These are phyloP conservation scores for Secale cereale DNA, from an alignment of 176 grass and related monocot species.

Conservation along the genomic window DNA sequence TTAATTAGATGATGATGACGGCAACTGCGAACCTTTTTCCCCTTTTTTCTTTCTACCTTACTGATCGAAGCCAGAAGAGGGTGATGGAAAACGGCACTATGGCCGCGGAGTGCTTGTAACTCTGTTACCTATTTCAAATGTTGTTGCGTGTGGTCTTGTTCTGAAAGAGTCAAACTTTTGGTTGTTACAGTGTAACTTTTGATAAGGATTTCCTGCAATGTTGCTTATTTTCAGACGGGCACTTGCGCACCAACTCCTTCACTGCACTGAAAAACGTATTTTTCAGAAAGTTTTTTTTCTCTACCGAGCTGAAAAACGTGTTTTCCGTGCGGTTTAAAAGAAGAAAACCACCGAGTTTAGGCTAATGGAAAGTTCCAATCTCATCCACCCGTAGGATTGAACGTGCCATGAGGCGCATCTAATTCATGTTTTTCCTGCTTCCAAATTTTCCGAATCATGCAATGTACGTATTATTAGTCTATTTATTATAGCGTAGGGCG, in stretches of 20 bases:
- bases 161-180: not conserved
- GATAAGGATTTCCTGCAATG: not conserved
- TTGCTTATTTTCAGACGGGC: not conserved
- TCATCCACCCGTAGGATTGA: too few relatives aligned
- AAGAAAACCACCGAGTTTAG: too few relatives aligned
- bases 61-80: not conserved
- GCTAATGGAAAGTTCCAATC: too few relatives aligned
- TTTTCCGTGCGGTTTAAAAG: too few relatives aligned
- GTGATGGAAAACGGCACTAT: not conserved
- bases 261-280: too few relatives aligned
- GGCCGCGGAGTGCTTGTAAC: conserved; percentile 24
- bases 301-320: too few relatives aligned
- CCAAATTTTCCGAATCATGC: too few relatives aligned
- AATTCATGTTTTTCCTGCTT: too few relatives aligned
- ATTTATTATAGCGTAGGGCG: too few relatives aligned
- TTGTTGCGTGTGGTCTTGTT: not conserved
- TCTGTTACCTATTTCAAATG: conserved; percentile 7
- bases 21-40: not conserved
- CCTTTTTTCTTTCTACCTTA: not conserved
- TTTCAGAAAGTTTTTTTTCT: too few relatives aligned
- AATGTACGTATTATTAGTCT: too few relatives aligned
- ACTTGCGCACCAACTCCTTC: not conserved
- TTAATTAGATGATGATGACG: conserved; percentile 18
- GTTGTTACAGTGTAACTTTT: conserved; percentile 7
- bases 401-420: too few relatives aligned